A percentile compares a stretch with the other conserved stretches of the same genome.
phyloP scores from a whole-genome alignment of 768 basidiomycete genomes.

The Phanerochaete sordida region DNA sequence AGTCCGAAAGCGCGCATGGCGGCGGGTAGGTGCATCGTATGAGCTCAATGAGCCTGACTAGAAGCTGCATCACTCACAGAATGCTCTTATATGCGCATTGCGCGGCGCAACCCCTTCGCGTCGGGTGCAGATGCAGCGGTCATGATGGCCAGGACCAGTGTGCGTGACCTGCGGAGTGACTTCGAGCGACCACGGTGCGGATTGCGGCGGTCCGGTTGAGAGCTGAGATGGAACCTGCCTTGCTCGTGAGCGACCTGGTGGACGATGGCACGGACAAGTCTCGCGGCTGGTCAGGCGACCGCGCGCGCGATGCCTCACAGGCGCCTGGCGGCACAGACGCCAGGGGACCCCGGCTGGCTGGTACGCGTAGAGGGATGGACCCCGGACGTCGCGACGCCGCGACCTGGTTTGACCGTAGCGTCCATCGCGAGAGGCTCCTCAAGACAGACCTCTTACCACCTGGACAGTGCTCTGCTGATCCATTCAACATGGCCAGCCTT shows the following conservation, averaged over 20 bases:
- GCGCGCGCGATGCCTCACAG: not conserved
- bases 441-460: not conserved
- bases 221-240: not conserved
- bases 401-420: not conserved
- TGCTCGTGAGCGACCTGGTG: not conserved
- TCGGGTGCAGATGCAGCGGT: not conserved
- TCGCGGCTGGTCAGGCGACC: not conserved
- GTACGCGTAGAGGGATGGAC: not conserved
- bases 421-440: not conserved
- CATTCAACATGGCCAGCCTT: slow-evolving; percentile 70
- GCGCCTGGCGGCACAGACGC: not conserved
- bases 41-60: not conserved
- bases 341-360: not conserved
- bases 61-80: not conserved
- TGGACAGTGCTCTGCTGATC: not conserved
- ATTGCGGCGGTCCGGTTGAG: not conserved
- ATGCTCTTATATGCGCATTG: not conserved
- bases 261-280: not conserved
- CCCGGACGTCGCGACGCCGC: not conserved
- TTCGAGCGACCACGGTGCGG: not conserved
- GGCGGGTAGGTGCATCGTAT: not conserved
- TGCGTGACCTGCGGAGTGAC: not conserved
- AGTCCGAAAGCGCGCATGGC: not conserved
- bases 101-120: too few relatives aligned
- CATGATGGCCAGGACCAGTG: not conserved